Evolutionary conservation across 2,329 filamentous ascomycete species (phyloP).

Genomic region (Cordyceps pruinosa): DNA sequence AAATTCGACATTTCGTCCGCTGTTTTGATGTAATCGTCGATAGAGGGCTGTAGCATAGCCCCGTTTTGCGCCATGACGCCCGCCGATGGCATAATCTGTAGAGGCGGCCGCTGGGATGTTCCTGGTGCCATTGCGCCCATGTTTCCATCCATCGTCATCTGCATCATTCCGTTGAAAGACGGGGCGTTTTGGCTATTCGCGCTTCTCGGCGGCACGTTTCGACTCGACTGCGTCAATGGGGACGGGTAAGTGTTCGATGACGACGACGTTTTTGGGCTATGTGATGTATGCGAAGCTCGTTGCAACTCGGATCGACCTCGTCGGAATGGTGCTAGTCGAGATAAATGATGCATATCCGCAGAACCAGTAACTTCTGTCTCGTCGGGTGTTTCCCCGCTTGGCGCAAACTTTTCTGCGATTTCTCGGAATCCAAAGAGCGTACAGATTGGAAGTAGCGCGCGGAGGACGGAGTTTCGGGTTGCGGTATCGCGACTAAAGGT

Average conservation of each 20-base stretch:
- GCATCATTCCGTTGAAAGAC: slow-evolving; percentile 10
- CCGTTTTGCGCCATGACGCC: slow-evolving; percentile 14
- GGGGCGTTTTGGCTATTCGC: background rate
- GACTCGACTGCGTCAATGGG: slow-evolving; percentile 15
- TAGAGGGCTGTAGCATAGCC: slow-evolving; percentile 16
- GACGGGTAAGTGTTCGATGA: slow-evolving; percentile 12
- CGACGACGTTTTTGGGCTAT: slow-evolving; percentile 11
- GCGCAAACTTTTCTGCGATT: slow-evolving; percentile 17
- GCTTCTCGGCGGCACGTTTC: slow-evolving; percentile 1
- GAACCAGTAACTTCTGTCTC: slow-evolving; percentile 18
- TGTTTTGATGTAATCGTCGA: slow-evolving; percentile 20
- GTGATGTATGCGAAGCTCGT: slow-evolving; percentile 11
- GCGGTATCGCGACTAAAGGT: slow-evolving; percentile 15
- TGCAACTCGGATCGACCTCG: slow-evolving; percentile 16
- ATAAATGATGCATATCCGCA: slow-evolving; percentile 17
- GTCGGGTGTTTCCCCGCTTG: slow-evolving; percentile 6
- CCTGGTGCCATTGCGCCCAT: slow-evolving; percentile 4
- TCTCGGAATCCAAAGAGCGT: slow-evolving; percentile 18
- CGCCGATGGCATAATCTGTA: slow-evolving; percentile 14
- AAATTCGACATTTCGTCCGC: slow-evolving; percentile 22
- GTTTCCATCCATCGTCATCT: slow-evolving; percentile 6
- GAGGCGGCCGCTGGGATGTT: slow-evolving; percentile 9
- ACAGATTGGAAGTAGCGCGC: slow-evolving; percentile 17
- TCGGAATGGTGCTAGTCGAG: slow-evolving; percentile 17
- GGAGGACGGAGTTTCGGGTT: slow-evolving; percentile 16